A percentile compares a stretch with the other conserved stretches of the same genome.
These are phyloP conservation scores for Ustilago sp. DNA, from an alignment of 1,284 basidiomycete genomes.

Conservation along the genomic window DNA sequence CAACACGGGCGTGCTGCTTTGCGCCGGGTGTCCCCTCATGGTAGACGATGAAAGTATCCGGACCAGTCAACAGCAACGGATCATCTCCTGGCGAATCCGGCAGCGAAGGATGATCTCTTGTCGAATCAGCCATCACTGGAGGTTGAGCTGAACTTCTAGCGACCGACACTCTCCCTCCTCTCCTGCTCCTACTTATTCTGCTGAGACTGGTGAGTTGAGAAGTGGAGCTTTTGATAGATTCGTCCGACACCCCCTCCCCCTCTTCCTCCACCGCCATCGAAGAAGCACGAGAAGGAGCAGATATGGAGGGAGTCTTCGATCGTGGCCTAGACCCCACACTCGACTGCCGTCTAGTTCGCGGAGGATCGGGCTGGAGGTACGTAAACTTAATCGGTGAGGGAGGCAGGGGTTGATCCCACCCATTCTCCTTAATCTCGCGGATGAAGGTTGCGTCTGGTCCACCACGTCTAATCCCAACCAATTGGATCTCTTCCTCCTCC, in stretches of 20 bases:
- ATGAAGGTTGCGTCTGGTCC: constrained; percentile 49
- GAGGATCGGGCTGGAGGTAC: constrained; percentile 33
- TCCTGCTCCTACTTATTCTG: constrained; percentile 4
- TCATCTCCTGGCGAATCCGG: constrained; percentile 55
- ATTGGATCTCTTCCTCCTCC: constrained; percentile 39
- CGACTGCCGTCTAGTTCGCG: constrained; percentile 22
- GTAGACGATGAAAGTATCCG: constrained; percentile 35
- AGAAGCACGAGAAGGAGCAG: constrained; percentile 21
- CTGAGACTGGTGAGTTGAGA: constrained; percentile 21
- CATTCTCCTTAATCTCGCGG: constrained; percentile 46
- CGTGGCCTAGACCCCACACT: constrained; percentile 11
- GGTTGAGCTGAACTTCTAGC: constrained; percentile 23
- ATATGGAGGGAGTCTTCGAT: constrained; percentile 35
- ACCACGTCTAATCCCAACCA: constrained; percentile 38
- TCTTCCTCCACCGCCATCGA: constrained; percentile 15
- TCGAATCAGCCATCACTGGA: constrained; percentile 33
- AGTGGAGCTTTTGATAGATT: constrained; percentile 40
- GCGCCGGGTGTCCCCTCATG: constrained; percentile 35
- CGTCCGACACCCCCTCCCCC: constrained; percentile 19
- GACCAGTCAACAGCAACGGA: constrained; percentile 46
- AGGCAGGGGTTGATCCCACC: constrained; percentile 42
- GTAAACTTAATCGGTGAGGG: constrained; percentile 46
- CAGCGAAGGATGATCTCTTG: constrained; percentile 32
- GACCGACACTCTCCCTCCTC: constrained; percentile 9
- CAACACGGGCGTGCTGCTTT: constrained; percentile 13